Percentiles rank a stretch among this genome's conserved stretches.
phyloP scores from a whole-genome alignment of 2,329 filamentous ascomycete genomes.

The Fusarium protoensiforme region DNA sequence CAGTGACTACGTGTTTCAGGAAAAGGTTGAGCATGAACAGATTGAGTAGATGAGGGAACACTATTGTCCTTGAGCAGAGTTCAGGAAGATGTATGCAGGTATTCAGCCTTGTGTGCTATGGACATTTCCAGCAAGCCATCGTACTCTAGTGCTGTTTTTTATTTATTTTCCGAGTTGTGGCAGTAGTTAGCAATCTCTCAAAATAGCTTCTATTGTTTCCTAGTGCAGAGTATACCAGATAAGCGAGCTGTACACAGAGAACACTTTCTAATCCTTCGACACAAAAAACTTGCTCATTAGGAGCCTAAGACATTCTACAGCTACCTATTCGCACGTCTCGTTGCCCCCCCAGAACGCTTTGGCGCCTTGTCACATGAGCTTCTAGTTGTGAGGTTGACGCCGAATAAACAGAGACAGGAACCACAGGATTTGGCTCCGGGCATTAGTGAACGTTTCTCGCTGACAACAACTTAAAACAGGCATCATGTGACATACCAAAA shows the following conservation, averaged over 20 bases:
- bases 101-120: not conserved
- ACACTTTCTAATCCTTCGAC: not conserved
- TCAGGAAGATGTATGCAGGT: not conserved
- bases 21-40: not conserved
- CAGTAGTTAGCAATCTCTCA: not conserved
- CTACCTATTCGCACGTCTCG: not conserved
- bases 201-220: not conserved
- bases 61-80: not conserved
- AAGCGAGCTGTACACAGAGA: not conserved
- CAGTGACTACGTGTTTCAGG: not conserved
- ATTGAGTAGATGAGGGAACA: not conserved
- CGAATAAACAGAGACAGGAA: not conserved
- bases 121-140: not conserved
- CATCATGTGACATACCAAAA: not conserved
- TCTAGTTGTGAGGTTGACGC: not conserved
- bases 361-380: not conserved
- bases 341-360: not conserved
- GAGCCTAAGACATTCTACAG: too few relatives aligned
- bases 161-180: not conserved
- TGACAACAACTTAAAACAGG: not conserved
- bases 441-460: not conserved
- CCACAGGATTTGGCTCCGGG: not conserved
- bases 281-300: not conserved
- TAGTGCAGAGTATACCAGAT: not conserved
- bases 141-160: not conserved